Base-by-base conservation (phyloP, 495 filamentous ascomycete genomes). In the Thermochaetoides thermophila region DNA sequence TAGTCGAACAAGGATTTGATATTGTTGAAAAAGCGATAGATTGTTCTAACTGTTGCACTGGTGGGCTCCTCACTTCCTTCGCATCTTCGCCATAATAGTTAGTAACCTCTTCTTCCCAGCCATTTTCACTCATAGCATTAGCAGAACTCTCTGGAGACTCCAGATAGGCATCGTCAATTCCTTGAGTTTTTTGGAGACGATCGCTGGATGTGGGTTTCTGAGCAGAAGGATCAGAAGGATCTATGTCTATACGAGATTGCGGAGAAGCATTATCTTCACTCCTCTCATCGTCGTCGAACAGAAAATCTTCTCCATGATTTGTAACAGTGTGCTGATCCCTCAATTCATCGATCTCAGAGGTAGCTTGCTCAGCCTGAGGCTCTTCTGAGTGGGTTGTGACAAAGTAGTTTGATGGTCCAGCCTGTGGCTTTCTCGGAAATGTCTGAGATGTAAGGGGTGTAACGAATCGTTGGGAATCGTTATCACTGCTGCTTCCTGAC, bases 221-320 rank as follows among this genome's bases (percentile, higher is more conserved):
- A n/a, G n/a, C n/a, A n/a, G n/a, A n/a, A n/a, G n/a, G n/a, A n/a
- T n/a, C n/a, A n/a, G n/a, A n/a, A n/a, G n/a, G n/a, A n/a, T n/a
- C n/a, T n/a, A n/a, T n/a, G n/a, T n/a, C n/a, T n/a, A n/a, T n/a
- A n/a, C n/a, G n/a, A n/a, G n/a, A n/a, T n/a, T n/a, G 1, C 2
- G 11, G 7, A 14, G 13, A 8, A 18, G 8, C 17, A 1, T 20
- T 17, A 5, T 18, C 32, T 17, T 41, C 40, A 15, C 42, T 43
- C 9, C 35, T 27, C 12, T 41, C 39, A 8, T 48, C 46, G 21
- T 49, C 35, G 12, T 50, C 42, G 27, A 53, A 50, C 10, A 46
- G 31, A 7, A 38, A 33, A 15, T 45, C 44, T 4, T 45, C 28
- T 3, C 46, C 51, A 8, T 48, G 32, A n/a, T 49, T 48, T 0